Evolutionary conservation across 176 grass and related monocot genomes (phyloP), one percentile per base, ranked within the genome.

Genomic region (Ensete glaucum): DNA sequence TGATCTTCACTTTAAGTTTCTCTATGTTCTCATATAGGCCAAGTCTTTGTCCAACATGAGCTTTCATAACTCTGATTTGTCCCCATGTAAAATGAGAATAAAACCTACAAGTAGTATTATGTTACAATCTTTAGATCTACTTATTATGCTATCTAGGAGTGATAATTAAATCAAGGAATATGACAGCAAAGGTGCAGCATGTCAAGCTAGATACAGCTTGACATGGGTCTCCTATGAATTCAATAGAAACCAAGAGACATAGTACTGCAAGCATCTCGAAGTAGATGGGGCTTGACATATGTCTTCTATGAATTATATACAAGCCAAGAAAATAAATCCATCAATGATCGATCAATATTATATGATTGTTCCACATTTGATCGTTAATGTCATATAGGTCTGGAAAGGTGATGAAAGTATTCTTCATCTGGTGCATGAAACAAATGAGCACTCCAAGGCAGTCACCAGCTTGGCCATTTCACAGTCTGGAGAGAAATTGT

Each of bases 401-500:
- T 91, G 89, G 89, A 83, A 88, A 74, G 85, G 89, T 56, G 85
- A 72, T 9, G 89, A 83, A 52, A 78, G 77, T 62, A 79, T 88
- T 65, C 85, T 91, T 66, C 78, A 73, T 0, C 83, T 81, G 0
- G 65, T 88, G 15, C 59, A 85, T 16, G 85, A 88, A 71, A 52
- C 81, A 12, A 83, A 82, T 43, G 89, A 91, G 34, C 89, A 88
- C 83, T 64, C 71, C 0, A 91, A 91, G 23, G 81, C 85, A 23
- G 78, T 91, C 72, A 91, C 85, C 75, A 88, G 83, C 29, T 79
- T 91, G 26, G 76, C 76, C 9, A 64, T 83, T 68, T 69, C 78
- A 27, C 77, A 77, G 1, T 67, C 89, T 1, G 80, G 85, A 50
- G 89, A 79, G 53, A 92, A 88, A 34, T 13, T 92, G 3, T 88